Base-by-base conservation (phyloP, 2,329 filamentous ascomycete species). In the Westerdykella ornata region DNA sequence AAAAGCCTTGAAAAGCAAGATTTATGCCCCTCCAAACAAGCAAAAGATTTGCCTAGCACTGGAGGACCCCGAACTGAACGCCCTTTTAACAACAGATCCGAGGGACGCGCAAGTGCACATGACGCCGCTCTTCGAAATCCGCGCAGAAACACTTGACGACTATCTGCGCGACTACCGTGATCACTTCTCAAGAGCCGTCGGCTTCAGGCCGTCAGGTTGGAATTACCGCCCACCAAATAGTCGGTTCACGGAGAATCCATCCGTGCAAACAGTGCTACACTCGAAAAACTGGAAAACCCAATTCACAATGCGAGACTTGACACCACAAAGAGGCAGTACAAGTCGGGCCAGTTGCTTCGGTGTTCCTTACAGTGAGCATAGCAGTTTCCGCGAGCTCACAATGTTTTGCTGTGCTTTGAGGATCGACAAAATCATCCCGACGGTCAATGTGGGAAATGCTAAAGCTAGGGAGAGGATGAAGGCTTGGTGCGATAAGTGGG, bases 331-430 rank as follows among this genome's bases (percentile, higher is more conserved):
- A 3, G 92, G 92, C 3, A 89, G 85, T 66, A 89, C 85, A 3
- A 76, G 76, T 36, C 82, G 90, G 53, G 85, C 85, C 29, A 83
- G 84, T 63, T 96, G 88, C 63, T 95, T 94, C 53, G 89, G 88
- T 1, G 92, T 97, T 2, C 92, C 92, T 2, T 98, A 98, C 62
- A 89, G 84, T 38, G 92, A 98, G 69, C 92, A 98, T 64, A 92
- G 85, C 63, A 94, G 86, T 47, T 98, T 98, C 60, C 76, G 90
- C 31, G 92, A 98, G 71, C 67, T 98, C 60, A 90, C 88, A 0
- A 83, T 97, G 77, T 98, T 98, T 60, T 79, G 90, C 52, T 92
- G 92, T 73, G 79, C 83, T 15, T 63, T 98, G 63, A 72, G 85
- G 42, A 94, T 98, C 50, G 88, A 90, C 49, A 86, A 83, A 66